phyloP scores from a whole-genome alignment of 2,329 filamentous ascomycete species.

The Chalara sp. region DNA sequence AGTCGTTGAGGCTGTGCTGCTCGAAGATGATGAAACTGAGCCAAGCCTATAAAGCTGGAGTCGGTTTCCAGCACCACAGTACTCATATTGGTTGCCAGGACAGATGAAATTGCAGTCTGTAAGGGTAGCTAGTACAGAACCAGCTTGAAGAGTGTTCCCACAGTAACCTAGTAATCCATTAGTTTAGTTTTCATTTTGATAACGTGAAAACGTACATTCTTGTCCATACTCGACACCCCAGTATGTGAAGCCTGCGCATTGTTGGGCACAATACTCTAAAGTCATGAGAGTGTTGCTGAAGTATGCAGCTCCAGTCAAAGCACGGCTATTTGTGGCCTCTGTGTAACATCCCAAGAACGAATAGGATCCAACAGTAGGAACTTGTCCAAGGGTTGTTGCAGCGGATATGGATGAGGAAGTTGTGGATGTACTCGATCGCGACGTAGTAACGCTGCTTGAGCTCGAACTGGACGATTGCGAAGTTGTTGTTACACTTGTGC shows the following conservation, averaged over 20 bases:
- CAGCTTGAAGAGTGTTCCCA: conserved; percentile 19
- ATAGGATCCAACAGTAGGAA: conserved; percentile 36
- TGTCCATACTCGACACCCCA: conserved; percentile 11
- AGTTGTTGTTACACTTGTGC: background rate
- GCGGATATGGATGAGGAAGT: conserved; percentile 10
- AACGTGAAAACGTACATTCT: conserved; percentile 12
- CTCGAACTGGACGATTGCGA: background rate
- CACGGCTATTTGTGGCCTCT: conserved; percentile 4
- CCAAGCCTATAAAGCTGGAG: conserved; percentile 13
- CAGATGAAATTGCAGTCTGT: conserved; percentile 19
- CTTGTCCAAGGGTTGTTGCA: conserved; percentile 16
- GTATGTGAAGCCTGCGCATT: conserved; percentile 8
- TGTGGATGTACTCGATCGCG: background rate
- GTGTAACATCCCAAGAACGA: conserved; percentile 28
- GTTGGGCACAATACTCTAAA: conserved; percentile 3
- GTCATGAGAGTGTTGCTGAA: conserved; percentile 8
- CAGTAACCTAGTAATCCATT: conserved; percentile 22
- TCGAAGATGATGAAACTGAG: background rate
- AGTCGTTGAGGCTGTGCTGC: background rate
- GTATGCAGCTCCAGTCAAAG: conserved; percentile 23
- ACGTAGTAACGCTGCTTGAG: background rate
- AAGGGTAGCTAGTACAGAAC: conserved; percentile 10
- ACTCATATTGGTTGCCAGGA: conserved; percentile 23
- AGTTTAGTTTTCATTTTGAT: background rate
- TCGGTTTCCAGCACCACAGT: conserved; percentile 27